phyloP scores from a whole-genome alignment of 2,329 filamentous ascomycete species.

The Aspergillus intermedius region DNA sequence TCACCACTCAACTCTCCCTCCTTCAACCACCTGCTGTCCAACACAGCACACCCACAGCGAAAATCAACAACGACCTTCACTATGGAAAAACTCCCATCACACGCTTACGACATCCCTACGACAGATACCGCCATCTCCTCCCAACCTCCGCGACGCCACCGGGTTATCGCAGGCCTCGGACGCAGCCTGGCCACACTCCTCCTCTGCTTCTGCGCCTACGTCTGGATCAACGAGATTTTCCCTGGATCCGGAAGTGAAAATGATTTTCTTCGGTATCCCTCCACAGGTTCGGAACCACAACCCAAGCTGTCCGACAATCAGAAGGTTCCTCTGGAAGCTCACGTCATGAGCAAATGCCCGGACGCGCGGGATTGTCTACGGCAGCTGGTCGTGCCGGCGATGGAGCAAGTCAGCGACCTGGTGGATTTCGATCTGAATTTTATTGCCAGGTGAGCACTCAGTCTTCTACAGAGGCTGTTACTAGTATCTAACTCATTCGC shows the following conservation, averaged over 20 bases:
- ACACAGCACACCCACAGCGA: no score
- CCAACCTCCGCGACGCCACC: neutral
- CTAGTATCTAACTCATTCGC: slow-evolving; percentile 2
- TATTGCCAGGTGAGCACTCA: slow-evolving; percentile 63
- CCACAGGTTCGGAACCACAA: neutral
- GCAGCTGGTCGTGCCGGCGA: slow-evolving; percentile 73
- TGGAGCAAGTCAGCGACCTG: slow-evolving; percentile 74
- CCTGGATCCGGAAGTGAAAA: neutral
- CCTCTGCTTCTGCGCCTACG: neutral
- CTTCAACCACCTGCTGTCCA: no score
- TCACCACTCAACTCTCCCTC: no score
- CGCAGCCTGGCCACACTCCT: neutral
- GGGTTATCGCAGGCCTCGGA: neutral
- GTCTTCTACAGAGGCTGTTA: neutral
- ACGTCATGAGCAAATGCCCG: slow-evolving; percentile 97
- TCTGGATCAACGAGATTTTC: neutral
- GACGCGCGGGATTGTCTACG: slow-evolving; percentile 80
- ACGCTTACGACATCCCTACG: neutral
- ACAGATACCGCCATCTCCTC: neutral
- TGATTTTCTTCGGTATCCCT: neutral
- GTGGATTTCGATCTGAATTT: slow-evolving; percentile 88
- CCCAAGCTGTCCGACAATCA: neutral
- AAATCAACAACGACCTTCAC: neutral
- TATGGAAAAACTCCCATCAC: neutral
- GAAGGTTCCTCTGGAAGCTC: slow-evolving; percentile 74